These are phyloP conservation scores for Termitomyces sp. DNA, from an alignment of 768 basidiomycete genomes.

Conservation along the genomic window DNA sequence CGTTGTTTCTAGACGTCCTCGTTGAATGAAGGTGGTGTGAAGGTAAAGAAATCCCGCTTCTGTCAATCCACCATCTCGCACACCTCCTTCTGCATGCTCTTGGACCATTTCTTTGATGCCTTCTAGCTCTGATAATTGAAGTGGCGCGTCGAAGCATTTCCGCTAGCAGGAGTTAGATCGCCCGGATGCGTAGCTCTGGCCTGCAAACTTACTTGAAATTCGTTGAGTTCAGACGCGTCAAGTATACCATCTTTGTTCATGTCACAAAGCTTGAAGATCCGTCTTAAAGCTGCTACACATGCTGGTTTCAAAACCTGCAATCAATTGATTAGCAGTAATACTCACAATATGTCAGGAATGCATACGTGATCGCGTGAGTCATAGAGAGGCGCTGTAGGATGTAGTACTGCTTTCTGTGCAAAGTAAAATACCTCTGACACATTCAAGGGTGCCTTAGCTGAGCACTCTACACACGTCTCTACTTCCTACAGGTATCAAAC, in stretches of 20 bases:
- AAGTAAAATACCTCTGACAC: slow-evolving; percentile 98
- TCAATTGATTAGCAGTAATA: slow-evolving; percentile 7
- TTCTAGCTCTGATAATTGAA: slow-evolving; percentile 90
- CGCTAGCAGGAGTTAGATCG: slow-evolving; percentile 39
- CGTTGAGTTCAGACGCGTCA: slow-evolving; percentile 87
- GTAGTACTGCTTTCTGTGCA: slow-evolving; percentile 95
- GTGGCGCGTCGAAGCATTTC: slow-evolving; percentile 91
- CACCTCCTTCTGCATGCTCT: slow-evolving; percentile 68
- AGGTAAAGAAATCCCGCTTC: slow-evolving; percentile 92
- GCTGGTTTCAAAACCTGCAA: slow-evolving; percentile 84
- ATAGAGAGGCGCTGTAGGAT: slow-evolving; percentile 95
- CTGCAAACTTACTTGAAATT: slow-evolving; percentile 75
- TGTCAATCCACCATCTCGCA: slow-evolving; percentile 77
- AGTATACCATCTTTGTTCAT: slow-evolving; percentile 90
- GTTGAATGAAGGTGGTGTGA: slow-evolving; percentile 95
- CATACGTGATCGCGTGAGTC: slow-evolving; percentile 92
- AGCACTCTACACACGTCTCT: slow-evolving; percentile 96
- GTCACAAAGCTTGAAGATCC: slow-evolving; percentile 97
- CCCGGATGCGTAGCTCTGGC: background rate
- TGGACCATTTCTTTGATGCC: slow-evolving; percentile 93
- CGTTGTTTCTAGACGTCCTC: slow-evolving; percentile 91
- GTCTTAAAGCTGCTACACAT: slow-evolving; percentile 78
- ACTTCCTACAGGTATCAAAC: slow-evolving; percentile 69
- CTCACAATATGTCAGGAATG: background rate
- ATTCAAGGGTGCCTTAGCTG: slow-evolving; percentile 85